Base-by-base conservation (phyloP, 805 yeast genomes). In the Metschnikowia hibisci region DNA sequence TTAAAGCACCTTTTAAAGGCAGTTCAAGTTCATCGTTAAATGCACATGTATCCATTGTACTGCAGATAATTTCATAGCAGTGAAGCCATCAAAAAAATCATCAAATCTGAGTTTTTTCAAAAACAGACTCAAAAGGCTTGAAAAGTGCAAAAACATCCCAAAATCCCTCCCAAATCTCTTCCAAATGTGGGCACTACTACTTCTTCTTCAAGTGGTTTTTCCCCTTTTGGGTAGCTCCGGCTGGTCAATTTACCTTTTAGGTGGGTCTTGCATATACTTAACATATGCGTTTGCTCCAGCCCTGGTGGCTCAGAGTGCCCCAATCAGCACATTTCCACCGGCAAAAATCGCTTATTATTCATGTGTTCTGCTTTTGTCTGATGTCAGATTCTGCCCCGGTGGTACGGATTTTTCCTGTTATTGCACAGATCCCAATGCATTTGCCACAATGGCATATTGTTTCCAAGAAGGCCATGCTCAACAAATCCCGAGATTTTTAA, bases 251-350 rank as follows among this genome's bases (percentile, higher is more conserved):
- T 43, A 20, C 23, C 25, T 38, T 10, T 28, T 46, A 11, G 25
- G 34, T 2, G 43, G 22, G 11, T 38, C 43, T n/a, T 33, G 36
- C 23, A 9, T 43, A 1, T 37, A 13, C 18, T 30, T 28, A 76
- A 67, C 13, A 88, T 73, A 66, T 83, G 91, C 51, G 13, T 31
- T 59, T n/a, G 54, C 67, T 0, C 71, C 71, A 0, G 42, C 51
- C 7, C 34, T 30, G 10, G 65, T 67, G 4, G 32, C 45, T 6
- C 29, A 48, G 6, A 62, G 66, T 4, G 68, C 68, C 6, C 71
- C 71, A 1, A 51, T 69, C 34, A 55, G 56, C 38, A 54, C 45
- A 14, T 67, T 52, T 43, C 63, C 67, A 18, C 45, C 50, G 10
- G 51, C 58, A 32, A 55, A 53, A 36, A 61, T 65, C 6, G 69